Conservation (phyloP, 2,329 filamentous ascomycete species). For the Clonostachys chloroleuca region DNA sequence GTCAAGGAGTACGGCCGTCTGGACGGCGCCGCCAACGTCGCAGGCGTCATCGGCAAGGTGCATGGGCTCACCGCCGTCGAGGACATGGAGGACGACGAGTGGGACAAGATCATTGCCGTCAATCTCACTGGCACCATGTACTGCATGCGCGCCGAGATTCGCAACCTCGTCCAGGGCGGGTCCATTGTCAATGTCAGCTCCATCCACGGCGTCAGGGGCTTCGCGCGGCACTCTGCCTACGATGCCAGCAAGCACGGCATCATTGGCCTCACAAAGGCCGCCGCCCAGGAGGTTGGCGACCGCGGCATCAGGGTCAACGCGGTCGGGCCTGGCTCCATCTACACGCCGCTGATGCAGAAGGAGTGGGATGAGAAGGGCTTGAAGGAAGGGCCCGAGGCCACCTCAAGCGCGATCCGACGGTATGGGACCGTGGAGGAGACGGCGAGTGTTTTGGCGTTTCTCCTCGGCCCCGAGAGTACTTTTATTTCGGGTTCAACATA, state of each 20-base stretch:
- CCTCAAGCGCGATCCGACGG: slow-evolving; percentile 32
- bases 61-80: slow-evolving; percentile 30
- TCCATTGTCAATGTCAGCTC: slow-evolving; percentile 56
- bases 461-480: slow-evolving; percentile 39
- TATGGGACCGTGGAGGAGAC: slow-evolving; percentile 42
- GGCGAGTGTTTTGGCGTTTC: slow-evolving; percentile 38
- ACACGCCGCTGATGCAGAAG: slow-evolving; percentile 41
- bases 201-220: slow-evolving; percentile 36
- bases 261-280: slow-evolving; percentile 22
- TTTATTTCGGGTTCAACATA: slow-evolving; percentile 41
- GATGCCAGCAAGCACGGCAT: slow-evolving; percentile 27
- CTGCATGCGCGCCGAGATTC: slow-evolving; percentile 36
- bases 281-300: slow-evolving; percentile 25
- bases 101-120: slow-evolving; percentile 37
- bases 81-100: slow-evolving; percentile 37
- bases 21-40: slow-evolving; percentile 48
- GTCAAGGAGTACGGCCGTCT: slow-evolving; percentile 41
- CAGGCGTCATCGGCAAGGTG: slow-evolving; percentile 40
- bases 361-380: slow-evolving; percentile 25
- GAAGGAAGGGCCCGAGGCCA: slow-evolving; percentile 31
- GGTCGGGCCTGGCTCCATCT: slow-evolving; percentile 40
- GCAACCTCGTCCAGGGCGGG: slow-evolving; percentile 40
- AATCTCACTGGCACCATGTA: slow-evolving; percentile 45
- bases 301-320: slow-evolving; percentile 37
- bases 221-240: slow-evolving; percentile 22